Conservation (phyloP, 1,139 yeast species). For the Protomyces inouyei region DNA sequence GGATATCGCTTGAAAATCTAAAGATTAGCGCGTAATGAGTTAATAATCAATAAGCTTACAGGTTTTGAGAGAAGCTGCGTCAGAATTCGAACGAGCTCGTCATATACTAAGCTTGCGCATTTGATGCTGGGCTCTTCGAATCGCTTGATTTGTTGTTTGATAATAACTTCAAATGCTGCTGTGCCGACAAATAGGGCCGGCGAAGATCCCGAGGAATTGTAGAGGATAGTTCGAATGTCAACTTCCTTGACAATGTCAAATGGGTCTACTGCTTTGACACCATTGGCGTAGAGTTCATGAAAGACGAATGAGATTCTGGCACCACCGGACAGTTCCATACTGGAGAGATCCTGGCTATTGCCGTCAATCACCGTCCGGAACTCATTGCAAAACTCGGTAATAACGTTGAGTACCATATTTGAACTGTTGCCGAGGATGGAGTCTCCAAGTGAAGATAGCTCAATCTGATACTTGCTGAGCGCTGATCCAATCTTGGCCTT, state of each 20-base stretch:
- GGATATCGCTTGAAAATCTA: constrained; percentile 76
- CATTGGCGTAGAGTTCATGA: constrained; percentile 92
- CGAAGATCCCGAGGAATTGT: constrained; percentile 93
- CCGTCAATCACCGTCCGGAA: constrained; percentile 90
- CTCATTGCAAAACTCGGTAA: constrained; percentile 88
- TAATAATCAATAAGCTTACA: constrained; percentile 14
- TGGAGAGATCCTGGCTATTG: constrained; percentile 82
- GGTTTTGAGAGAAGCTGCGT: constrained; percentile 79
- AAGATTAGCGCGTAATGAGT: background rate
- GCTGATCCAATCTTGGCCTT: constrained; percentile 86
- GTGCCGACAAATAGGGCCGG: constrained; percentile 98
- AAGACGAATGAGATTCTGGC: constrained; percentile 97
- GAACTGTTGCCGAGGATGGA: constrained; percentile 80
- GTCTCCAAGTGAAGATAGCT: constrained; percentile 68
- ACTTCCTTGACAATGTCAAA: constrained; percentile 95
- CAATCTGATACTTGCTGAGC: constrained; percentile 79
- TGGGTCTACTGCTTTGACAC: constrained; percentile 89
- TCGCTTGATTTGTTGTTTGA: constrained; percentile 87
- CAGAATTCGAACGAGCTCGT: constrained; percentile 85
- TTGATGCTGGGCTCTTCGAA: constrained; percentile 91
- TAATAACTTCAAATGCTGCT: constrained; percentile 93
- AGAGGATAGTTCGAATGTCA: constrained; percentile 88
- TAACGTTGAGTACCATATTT: constrained; percentile 81
- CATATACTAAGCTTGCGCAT: constrained; percentile 86
- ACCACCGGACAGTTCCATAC: constrained; percentile 88